These are phyloP conservation scores for Coffea humblotiana DNA, from an alignment of 305 asterid genomes.

Conservation along the genomic window DNA sequence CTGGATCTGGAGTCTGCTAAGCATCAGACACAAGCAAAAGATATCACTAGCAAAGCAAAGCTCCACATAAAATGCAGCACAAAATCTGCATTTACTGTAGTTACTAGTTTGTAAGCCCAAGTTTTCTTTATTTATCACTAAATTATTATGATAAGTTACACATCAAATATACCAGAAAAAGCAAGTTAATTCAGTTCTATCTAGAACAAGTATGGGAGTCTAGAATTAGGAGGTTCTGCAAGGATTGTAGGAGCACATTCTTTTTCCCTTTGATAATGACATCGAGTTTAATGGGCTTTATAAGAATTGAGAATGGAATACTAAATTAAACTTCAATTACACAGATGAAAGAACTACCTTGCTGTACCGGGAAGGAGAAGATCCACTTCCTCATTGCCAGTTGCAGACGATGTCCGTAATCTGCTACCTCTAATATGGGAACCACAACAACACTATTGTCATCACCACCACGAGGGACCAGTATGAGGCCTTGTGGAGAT, in stretches of 20 bases:
- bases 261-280: neutral
- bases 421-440: slow-evolving; percentile 91
- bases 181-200: neutral
- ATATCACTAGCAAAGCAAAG: neutral
- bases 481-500: slow-evolving; percentile 87
- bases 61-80: neutral
- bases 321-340: neutral
- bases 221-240: neutral
- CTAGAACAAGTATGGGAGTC: neutral
- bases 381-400: slow-evolving; percentile 94
- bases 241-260: neutral
- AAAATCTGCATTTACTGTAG: neutral
- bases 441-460: slow-evolving; percentile 66
- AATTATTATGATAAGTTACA: neutral
- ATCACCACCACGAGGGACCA: slow-evolving; percentile 76
- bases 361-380: slow-evolving; percentile 99
- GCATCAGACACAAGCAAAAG: neutral
- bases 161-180: neutral
- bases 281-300: neutral
- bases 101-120: neutral
- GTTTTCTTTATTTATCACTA: neutral
- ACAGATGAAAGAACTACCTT: slow-evolving; percentile 46
- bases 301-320: neutral
- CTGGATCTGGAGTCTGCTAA: slow-evolving; percentile 85
- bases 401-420: slow-evolving; percentile 75